Evolutionary conservation across 2,329 filamentous ascomycete genomes (phyloP), one percentile per base, ranked within the genome.

Genomic region (Claviceps citrina): DNA sequence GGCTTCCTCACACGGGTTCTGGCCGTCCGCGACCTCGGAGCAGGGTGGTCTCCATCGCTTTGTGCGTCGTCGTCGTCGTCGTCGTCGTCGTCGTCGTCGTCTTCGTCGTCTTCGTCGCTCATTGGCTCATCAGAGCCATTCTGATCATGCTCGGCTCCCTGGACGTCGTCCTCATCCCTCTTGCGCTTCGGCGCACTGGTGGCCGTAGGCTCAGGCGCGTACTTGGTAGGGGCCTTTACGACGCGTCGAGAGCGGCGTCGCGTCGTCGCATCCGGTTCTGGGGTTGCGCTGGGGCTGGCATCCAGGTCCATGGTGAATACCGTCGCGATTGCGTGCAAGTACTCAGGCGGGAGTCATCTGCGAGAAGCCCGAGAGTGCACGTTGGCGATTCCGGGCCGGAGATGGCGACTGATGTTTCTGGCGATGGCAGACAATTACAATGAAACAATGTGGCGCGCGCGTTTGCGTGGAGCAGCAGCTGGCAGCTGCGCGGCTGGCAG

Each of bases 211-310:
- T 77, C 69, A 40, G 72, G 68, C 42, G 64, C 64, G 59, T 75
- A 79, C 56, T 78, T 78, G 53, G 68, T 57, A 34, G 75, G 73
- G 27, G 64, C 66, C 53, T 65, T 72, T 46, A 74, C 67, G 63
- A 76, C 75, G 73, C 76, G 76, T 73, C 76, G 74, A 28, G 78
- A 82, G 48, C 76, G 73, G 58, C 78, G 77, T 67, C 71, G 70
- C 60, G 68, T 65, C 53, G 66, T 64, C 44, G 63, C 60, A 45
- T 67, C 64, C 45, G 64, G 62, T 41, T 70, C 67, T 45, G 70
- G 66, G 30, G 45, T 45, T 39, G 44, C 38, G 46, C 39, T 47
- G 42, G 44, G 16, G 41, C 47, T 42, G 25, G 22, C 37, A 22
- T 30, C 37, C 33, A 31, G 8, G n/a, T 47, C 45, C 46, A 48